These are phyloP conservation scores for Lasiosphaeriaceae sp. DNA, from an alignment of 495 filamentous ascomycete species.

Conservation along the genomic window DNA sequence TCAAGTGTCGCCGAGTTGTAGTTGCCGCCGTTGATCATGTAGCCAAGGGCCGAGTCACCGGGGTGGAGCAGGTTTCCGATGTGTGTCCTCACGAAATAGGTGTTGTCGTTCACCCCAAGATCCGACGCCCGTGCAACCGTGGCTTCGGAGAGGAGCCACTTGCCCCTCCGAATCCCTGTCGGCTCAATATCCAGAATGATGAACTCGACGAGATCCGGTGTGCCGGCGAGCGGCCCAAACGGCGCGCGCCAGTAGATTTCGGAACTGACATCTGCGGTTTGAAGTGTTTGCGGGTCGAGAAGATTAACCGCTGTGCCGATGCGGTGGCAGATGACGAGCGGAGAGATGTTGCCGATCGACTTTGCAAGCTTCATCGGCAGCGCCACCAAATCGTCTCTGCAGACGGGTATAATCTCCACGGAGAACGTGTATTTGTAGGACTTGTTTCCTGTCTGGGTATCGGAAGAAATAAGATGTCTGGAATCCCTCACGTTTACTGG, in stretches of 20 bases:
- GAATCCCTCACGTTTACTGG: conserved; percentile 80
- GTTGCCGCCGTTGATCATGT: conserved; percentile 79
- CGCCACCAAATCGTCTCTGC: conserved; percentile 93
- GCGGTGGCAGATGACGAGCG: conserved; percentile 66
- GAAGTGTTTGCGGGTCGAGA: conserved; percentile 85
- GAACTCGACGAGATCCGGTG: conserved; percentile 84
- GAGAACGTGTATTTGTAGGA: conserved; percentile 92
- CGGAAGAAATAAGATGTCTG: conserved; percentile 87
- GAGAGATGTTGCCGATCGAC: conserved; percentile 76
- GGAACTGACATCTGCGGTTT: conserved; percentile 79
- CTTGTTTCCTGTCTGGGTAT: conserved; percentile 84
- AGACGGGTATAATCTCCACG: conserved; percentile 82
- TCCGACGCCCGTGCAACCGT: conserved; percentile 86
- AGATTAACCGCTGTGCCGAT: conserved; percentile 87
- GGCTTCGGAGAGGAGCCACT: conserved; percentile 77
- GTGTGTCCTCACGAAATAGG: conserved; percentile 85
- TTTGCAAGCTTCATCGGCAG: conserved; percentile 87
- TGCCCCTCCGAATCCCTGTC: conserved; percentile 68
- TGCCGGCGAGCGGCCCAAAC: conserved; percentile 77
- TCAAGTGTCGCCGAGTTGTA: conserved; percentile 88
- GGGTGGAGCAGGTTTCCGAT: conserved; percentile 81
- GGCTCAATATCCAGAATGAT: conserved; percentile 93
- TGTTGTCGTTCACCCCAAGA: conserved; percentile 79
- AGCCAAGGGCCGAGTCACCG: conserved; percentile 90
- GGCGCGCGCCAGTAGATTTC: conserved; percentile 83